Conservation (phyloP, 1,139 yeast species). For the Scheffersomyces lignicola region DNA sequence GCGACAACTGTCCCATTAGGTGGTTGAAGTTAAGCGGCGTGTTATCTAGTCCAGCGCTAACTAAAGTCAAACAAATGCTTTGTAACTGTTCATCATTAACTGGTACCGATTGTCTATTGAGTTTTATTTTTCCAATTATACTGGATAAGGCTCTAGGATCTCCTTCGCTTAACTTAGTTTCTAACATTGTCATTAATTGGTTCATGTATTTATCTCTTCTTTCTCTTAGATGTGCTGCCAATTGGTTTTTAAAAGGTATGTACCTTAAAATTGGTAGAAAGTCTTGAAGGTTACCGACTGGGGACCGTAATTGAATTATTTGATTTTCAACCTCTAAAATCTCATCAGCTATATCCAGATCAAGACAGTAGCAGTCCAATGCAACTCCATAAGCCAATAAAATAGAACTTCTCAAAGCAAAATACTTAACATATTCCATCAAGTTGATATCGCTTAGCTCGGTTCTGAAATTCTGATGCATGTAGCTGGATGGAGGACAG, state of each 20-base stretch:
- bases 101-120: conserved; percentile 11
- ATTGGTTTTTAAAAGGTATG: conserved; percentile 24
- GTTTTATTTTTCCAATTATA: conserved; percentile 44
- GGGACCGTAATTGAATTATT: conserved; percentile 64
- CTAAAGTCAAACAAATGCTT: conserved; percentile 71
- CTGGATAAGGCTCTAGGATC: conserved; percentile 24
- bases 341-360: conserved; percentile 46
- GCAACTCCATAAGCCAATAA: conserved; percentile 60
- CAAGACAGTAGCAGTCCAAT: conserved; percentile 43
- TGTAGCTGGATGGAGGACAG: conserved; percentile 24
- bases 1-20: conserved; percentile 61
- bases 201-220: conserved; percentile 60
- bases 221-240: conserved; percentile 37
- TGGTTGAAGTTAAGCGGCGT: conserved; percentile 64
- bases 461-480: conserved; percentile 13
- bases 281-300: conserved; percentile 61
- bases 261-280: conserved; percentile 54
- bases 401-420: conserved; percentile 58
- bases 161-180: conserved; percentile 8
- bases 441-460: conserved; percentile 37
- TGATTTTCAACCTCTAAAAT: conserved; percentile 64
- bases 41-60: conserved; percentile 78
- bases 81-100: conserved; percentile 47
- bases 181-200: conserved; percentile 23
- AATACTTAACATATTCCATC: conserved; percentile 47